Evolutionary conservation across 805 yeast genomes (phyloP).

Genomic region (Starmerella floris): DNA sequence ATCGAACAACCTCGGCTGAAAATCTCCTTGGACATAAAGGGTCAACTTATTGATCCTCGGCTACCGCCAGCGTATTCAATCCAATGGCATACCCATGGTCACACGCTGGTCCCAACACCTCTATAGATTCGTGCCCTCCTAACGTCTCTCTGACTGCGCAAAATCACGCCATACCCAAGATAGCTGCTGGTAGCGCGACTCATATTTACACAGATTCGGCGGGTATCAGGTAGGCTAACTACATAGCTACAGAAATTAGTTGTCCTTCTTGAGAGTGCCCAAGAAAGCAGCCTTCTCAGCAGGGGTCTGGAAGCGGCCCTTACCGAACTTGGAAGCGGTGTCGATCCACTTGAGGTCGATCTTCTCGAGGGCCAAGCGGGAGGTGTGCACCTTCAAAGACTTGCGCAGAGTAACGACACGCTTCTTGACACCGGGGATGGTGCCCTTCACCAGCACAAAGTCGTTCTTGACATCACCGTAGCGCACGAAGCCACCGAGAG

Average conservation of each 20-base stretch:
- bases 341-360: slow-evolving; percentile 98
- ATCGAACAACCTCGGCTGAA: too few relatives aligned
- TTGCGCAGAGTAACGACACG: slow-evolving; percentile 98
- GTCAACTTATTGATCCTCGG: too few relatives aligned
- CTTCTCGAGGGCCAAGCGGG: slow-evolving; percentile 94
- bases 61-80: too few relatives aligned
- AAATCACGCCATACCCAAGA: too few relatives aligned
- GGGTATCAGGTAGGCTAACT: neutral
- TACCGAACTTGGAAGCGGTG: slow-evolving; percentile 99
- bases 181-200: too few relatives aligned
- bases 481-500: slow-evolving; percentile 99
- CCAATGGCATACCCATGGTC: too few relatives aligned
- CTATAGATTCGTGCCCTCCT: too few relatives aligned
- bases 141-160: too few relatives aligned
- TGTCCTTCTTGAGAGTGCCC: slow-evolving; percentile 99
- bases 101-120: too few relatives aligned
- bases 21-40: too few relatives aligned
- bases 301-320: slow-evolving; percentile 99
- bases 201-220: too few relatives aligned
- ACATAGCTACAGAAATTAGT: slow-evolving; percentile 27
- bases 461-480: slow-evolving; percentile 98
- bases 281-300: slow-evolving; percentile 99
- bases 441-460: slow-evolving; percentile 94
- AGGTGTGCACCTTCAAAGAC: slow-evolving; percentile 93
- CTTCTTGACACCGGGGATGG: slow-evolving; percentile 99